phyloP scores from a whole-genome alignment of 257 asterid genomes.

The Solanum habrochaites region DNA sequence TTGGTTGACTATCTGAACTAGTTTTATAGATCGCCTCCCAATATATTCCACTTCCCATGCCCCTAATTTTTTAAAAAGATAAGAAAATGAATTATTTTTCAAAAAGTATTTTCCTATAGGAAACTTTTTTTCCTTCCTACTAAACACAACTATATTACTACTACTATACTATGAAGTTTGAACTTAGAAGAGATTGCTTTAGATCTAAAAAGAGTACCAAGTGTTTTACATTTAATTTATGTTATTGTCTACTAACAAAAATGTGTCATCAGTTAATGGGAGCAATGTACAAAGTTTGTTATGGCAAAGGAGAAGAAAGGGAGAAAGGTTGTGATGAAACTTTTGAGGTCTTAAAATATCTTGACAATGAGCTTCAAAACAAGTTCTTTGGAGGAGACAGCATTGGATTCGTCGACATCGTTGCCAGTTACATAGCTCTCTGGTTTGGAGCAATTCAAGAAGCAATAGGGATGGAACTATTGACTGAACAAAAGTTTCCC shows the following conservation, averaged over 20 bases:
- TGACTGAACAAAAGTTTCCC: neutral
- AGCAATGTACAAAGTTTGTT: neutral
- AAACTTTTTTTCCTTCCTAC: neutral
- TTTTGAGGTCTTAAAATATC: neutral
- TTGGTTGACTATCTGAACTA: neutral
- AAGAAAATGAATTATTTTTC: neutral
- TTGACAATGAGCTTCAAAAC: neutral
- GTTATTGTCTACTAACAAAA: neutral
- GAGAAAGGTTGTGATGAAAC: neutral
- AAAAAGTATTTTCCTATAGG: neutral
- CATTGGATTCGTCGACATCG: neutral
- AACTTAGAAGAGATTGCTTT: neutral
- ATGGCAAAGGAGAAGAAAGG: neutral
- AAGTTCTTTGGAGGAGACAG: conserved; percentile 6
- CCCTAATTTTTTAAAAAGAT: neutral
- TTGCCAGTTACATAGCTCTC: neutral
- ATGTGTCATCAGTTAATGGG: neutral
- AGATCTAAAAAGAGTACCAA: neutral
- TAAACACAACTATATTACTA: neutral
- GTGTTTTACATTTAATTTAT: neutral
- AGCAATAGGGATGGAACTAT: neutral
- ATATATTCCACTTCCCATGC: neutral
- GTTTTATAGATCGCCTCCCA: neutral
- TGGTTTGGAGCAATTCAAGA: conserved; percentile 7
- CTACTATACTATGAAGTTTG: neutral